Percentiles rank a stretch among this genome's conserved stretches.
phyloP scores from a whole-genome alignment of 2,329 filamentous ascomycete genomes.

The Dryadomyces quercus-mongolicae region DNA sequence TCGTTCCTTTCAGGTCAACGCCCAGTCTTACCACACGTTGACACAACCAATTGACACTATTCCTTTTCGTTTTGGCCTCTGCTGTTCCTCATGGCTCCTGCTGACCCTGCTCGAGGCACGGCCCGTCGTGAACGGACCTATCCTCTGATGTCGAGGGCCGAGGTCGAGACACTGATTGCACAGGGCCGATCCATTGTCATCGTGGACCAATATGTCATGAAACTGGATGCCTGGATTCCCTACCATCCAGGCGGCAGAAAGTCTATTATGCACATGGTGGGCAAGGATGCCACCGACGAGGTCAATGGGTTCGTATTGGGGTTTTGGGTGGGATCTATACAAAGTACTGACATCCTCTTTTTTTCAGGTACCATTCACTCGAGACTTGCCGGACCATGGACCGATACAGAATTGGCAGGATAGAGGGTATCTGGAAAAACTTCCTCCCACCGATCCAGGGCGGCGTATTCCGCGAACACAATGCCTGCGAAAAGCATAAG shows the following conservation, averaged over 20 bases:
- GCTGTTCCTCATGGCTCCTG: not conserved
- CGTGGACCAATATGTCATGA: slow-evolving; percentile 68
- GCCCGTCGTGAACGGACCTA: slow-evolving; percentile 12
- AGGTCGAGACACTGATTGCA: slow-evolving; percentile 75
- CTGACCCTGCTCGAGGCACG: not conserved
- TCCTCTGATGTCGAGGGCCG: slow-evolving; percentile 29
- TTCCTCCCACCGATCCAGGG: slow-evolving; percentile 88
- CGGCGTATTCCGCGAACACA: slow-evolving; percentile 50
- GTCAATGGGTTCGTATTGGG: slow-evolving; percentile 60
- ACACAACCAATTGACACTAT: not conserved
- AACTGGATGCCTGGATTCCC: slow-evolving; percentile 75
- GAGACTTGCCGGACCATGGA: slow-evolving; percentile 68
- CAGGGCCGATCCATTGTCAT: slow-evolving; percentile 72
- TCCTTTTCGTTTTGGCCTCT: not conserved
- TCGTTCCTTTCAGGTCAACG: not conserved
- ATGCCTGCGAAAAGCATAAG: slow-evolving; percentile 31
- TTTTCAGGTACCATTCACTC: slow-evolving; percentile 61
- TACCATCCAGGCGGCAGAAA: slow-evolving; percentile 91
- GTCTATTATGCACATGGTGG: slow-evolving; percentile 86
- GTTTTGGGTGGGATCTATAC: no score
- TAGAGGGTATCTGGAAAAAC: slow-evolving; percentile 75
- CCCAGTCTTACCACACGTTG: not conserved
- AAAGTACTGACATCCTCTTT: not conserved
- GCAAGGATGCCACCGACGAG: slow-evolving; percentile 88
- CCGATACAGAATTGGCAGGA: slow-evolving; percentile 69